Conservation (phyloP, 2,329 filamentous ascomycete genomes). For the Mycocentrospora acerina region DNA sequence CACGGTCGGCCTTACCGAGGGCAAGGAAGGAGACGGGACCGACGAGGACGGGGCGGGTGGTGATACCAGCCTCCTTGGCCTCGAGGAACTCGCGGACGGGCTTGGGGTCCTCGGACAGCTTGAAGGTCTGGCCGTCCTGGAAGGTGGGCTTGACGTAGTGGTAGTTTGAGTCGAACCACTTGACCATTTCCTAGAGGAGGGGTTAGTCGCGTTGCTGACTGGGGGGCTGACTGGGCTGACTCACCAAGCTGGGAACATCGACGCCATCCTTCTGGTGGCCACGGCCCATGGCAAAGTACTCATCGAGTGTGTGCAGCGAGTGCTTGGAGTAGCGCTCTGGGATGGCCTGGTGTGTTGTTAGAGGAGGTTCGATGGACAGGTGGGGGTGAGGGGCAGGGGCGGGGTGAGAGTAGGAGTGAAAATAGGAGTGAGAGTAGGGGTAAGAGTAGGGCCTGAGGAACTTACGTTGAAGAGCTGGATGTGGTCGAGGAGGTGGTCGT, state of each 20-base stretch:
- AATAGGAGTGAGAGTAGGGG: no score
- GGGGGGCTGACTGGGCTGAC: slow-evolving; percentile 16
- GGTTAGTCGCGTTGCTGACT: slow-evolving; percentile 22
- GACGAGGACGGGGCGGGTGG: slow-evolving; percentile 89
- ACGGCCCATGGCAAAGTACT: slow-evolving; percentile 99
- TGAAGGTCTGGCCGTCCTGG: slow-evolving; percentile 96
- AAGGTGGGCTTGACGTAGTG: slow-evolving; percentile 99
- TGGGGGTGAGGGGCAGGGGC: no score
- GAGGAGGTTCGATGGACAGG: no score
- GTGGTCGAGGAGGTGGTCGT: slow-evolving; percentile 96
- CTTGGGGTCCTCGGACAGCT: slow-evolving; percentile 84
- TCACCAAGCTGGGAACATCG: slow-evolving; percentile 81
- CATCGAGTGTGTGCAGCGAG: slow-evolving; percentile 83
- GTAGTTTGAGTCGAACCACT: slow-evolving; percentile 99
- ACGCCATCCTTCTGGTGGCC: slow-evolving; percentile 93
- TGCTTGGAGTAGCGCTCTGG: slow-evolving; percentile 93
- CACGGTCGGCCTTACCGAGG: slow-evolving; percentile 97
- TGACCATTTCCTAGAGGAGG: slow-evolving; percentile 81
- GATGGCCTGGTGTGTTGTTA: slow-evolving; percentile 64
- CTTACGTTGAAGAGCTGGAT: slow-evolving; percentile 96
- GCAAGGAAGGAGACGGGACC: slow-evolving; percentile 97
- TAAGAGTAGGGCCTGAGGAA: no score
- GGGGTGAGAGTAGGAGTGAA: no score
- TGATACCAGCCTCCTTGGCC: slow-evolving; percentile 95
- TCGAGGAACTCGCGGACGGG: slow-evolving; percentile 92